Conservation (phyloP, 805 yeast species). For the Sugiyamaella lignohabitans region DNA sequence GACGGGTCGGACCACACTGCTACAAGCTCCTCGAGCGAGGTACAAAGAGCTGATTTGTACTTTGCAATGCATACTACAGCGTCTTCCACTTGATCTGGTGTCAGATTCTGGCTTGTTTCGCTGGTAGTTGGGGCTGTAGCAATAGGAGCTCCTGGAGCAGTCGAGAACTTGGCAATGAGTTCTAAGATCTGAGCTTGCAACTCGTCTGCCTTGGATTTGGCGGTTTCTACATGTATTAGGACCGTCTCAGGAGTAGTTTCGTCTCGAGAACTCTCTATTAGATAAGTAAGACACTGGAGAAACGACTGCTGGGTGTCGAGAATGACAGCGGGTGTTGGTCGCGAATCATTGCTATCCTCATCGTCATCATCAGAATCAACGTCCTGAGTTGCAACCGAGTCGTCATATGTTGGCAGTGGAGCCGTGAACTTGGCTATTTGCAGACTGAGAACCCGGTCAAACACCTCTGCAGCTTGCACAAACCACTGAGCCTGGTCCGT, state of each 20-base stretch:
- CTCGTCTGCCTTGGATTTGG: background rate
- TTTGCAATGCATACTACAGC: conserved; percentile 12
- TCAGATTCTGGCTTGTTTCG: background rate
- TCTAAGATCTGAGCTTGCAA: background rate
- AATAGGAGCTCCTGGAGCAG: background rate
- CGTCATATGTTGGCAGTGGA: conserved; percentile 6
- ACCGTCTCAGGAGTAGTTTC: background rate
- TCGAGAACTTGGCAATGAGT: background rate
- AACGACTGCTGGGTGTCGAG: conserved; percentile 11
- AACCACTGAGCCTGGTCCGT: conserved; percentile 6
- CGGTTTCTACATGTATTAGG: background rate
- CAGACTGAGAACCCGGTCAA: conserved; percentile 14
- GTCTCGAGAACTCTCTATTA: background rate
- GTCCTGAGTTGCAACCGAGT: conserved; percentile 1
- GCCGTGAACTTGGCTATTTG: conserved; percentile 12
- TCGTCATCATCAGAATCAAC: conserved; percentile 3
- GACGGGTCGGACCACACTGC: conserved; percentile 6
- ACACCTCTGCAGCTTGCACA: conserved; percentile 13
- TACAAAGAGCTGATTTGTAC: conserved; percentile 2
- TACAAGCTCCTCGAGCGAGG: background rate
- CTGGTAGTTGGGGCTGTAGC: no score
- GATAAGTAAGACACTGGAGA: conserved; percentile 7
- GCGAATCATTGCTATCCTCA: background rate
- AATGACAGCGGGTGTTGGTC: conserved; percentile 6
- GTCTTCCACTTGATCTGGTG: conserved; percentile 1